phyloP scores from a whole-genome alignment of 306 rosid species.

The Mimosa bimucronata region DNA sequence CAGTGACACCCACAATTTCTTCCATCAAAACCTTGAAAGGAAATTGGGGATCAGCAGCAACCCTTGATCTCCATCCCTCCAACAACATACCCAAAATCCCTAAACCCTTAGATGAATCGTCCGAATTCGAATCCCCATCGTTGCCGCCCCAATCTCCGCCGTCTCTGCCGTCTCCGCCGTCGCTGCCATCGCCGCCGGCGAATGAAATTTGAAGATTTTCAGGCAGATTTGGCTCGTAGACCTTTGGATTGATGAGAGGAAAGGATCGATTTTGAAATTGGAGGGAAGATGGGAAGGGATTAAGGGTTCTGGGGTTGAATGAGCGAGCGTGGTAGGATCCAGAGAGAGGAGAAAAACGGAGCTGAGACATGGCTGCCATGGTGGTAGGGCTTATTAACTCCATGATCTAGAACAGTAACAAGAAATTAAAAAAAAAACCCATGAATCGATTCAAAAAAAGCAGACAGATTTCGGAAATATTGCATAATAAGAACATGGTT shows the following conservation, averaged over 20 bases:
- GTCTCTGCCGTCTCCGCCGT: constrained; percentile 43
- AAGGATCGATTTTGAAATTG: constrained; percentile 43
- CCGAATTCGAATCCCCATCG: constrained; percentile 26
- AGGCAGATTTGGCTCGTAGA: constrained; percentile 28
- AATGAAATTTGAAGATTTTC: constrained; percentile 47
- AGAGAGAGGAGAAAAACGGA: constrained; percentile 57
- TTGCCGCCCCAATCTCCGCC: constrained; percentile 37
- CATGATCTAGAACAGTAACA: constrained; percentile 29
- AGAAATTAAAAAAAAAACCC: not conserved
- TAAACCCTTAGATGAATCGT: constrained; percentile 39
- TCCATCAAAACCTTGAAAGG: constrained; percentile 97
- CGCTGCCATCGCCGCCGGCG: constrained; percentile 57
- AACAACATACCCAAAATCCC: constrained; percentile 72
- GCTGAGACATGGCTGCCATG: constrained; percentile 70
- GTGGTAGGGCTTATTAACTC: not conserved
- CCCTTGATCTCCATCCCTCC: constrained; percentile 92
- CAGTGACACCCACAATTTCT: constrained; percentile 82
- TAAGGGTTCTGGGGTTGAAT: not conserved
- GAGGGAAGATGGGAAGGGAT: constrained; percentile 47
- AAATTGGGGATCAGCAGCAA: constrained; percentile 96
- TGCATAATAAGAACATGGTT: not conserved
- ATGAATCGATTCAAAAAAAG: not conserved
- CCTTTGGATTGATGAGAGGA: constrained; percentile 38
- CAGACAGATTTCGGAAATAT: not conserved
- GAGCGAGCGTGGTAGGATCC: constrained; percentile 28